These are phyloP conservation scores for Umbelopsis sp. DNA, from an alignment of 192 early-diverging fungal genomes.

Conservation along the genomic window DNA sequence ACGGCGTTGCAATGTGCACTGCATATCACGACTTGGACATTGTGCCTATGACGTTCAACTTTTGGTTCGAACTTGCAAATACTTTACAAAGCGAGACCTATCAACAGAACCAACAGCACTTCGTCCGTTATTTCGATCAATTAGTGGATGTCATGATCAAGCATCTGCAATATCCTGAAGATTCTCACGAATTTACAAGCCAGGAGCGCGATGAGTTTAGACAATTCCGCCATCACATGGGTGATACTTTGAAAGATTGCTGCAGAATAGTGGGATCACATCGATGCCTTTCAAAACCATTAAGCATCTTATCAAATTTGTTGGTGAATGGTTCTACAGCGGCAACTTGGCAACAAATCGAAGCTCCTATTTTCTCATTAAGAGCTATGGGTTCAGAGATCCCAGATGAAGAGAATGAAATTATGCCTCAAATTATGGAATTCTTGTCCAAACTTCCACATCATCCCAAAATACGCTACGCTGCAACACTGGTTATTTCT, in stretches of 20 bases:
- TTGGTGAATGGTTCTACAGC: slow-evolving; percentile 36
- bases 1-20: slow-evolving; percentile 83
- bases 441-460: slow-evolving; percentile 81
- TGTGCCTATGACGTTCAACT: slow-evolving; percentile 86
- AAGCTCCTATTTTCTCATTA: slow-evolving; percentile 93
- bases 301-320: slow-evolving; percentile 51
- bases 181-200: slow-evolving; percentile 69
- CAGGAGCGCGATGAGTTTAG: slow-evolving; percentile 96
- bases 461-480: slow-evolving; percentile 95
- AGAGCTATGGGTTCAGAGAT: slow-evolving; percentile 92
- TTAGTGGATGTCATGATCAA: slow-evolving; percentile 84
- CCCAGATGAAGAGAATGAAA: slow-evolving; percentile 63
- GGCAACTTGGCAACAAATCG: slow-evolving; percentile 88
- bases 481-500: slow-evolving; percentile 94
- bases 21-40: slow-evolving; percentile 82
- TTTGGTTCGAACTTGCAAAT: slow-evolving; percentile 87
- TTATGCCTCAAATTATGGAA: slow-evolving; percentile 92
- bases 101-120: slow-evolving; percentile 54
- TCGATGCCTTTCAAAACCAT: slow-evolving; percentile 71
- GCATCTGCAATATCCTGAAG: slow-evolving; percentile 87
- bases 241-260: slow-evolving; percentile 96
- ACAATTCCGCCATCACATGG: slow-evolving; percentile 95
- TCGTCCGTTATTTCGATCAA: slow-evolving; percentile 63
- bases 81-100: slow-evolving; percentile 50
- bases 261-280: slow-evolving; percentile 81